Base-by-base conservation (phyloP, 345 rosid species). In the Cardiospermum halicacabum region DNA sequence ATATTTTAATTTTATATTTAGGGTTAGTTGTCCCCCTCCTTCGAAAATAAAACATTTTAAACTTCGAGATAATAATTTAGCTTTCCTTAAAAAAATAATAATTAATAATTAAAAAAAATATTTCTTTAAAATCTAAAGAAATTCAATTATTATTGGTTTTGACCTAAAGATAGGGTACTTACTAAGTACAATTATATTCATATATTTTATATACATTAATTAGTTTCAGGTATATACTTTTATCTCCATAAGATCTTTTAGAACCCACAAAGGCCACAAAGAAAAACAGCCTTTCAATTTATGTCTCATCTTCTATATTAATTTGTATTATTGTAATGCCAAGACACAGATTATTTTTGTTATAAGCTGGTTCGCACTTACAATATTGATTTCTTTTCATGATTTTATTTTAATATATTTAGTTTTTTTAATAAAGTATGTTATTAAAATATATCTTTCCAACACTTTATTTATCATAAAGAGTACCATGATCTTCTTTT, bases 291-390 rank as follows among this genome's bases (percentile, higher is more conserved):
- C 22, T 45, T 45, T 45, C 18, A n/a, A 16, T 45, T 18, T 22
- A 45, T 45, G 50, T n/a, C 50, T n/a, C 9, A 45, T 45, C 21
- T n/a, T n/a, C 22, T 45, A 45, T 45, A 45, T 45, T 16, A 16
- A 45, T 43, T 15, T 43, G n/a, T 43, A 15, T n/a, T 43, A 43
- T 43, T 40, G 16, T 40, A 40, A 45, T 45, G 0, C 18, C 22
- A 18, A n/a, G 36, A 8, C 30, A 51, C 22, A n/a, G 21, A 28
- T n/a, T 11, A 26, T 7, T 9, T 34, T 15, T 25, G 59, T 27
- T 65, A 54, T 45, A 45, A 54, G 69, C 69, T 54, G 60, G 60
- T 54, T 54, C 8, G 40, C 60, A 65, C 69, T 65, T 25, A 19
- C 42, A 34, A 22, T 50, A 4, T 34, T 25, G n/a, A n/a, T n/a